Evolutionary conservation across 176 grass and related monocot species (phyloP), one percentile per base, ranked within the genome.

Genomic region (Olyra latifolia): DNA sequence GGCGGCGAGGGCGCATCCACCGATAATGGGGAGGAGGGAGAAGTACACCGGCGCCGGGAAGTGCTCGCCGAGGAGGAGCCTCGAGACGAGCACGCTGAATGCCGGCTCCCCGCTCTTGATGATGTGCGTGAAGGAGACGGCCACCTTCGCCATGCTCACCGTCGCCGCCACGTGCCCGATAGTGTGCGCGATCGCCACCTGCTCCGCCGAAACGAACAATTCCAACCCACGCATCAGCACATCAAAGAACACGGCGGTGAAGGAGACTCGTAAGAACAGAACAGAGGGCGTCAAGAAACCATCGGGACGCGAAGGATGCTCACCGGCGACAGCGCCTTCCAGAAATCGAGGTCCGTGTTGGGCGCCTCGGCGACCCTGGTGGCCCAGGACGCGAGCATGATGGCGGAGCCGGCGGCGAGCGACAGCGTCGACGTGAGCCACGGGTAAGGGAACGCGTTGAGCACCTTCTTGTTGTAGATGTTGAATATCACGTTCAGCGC

Each of bases 401-500:
- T 98, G 80, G 87, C 88, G 58, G 95, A 95, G 77, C 95, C 95
- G 69, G 90, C 95, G 57, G 95, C 92, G 48, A 98, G 95, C 9
- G 92, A 93, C 22, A 98, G 90, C 50, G 92, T 93, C 11, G 95
- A 93, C 24, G 81, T 89, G 42, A 98, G 86, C 95, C 95, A 98
- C 28, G 95, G 95, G 85, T 87, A 98, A 0, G 95, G 95, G 85
- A 98, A 98, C 59, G 78, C 95, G 82, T 98, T 98, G 5, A 98
- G 85, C 49, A 94, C 92, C 74, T 98, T 98, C 86, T 98, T 98
- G 88, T 98, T 98, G 90, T 98, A 98, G 69, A 98, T 98, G 71
- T 98, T 98, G 73, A 98, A 98, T 56, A 98, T 91, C 32, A 98
- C 95, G 76, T 98, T 98, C 25, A 98, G 80, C 48, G 92, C 86